A percentile compares a stretch with the other conserved stretches of the same genome.
phyloP scores from a whole-genome alignment of 371 early-diverging fungal species.

The Basidiobolus meristosporus region DNA sequence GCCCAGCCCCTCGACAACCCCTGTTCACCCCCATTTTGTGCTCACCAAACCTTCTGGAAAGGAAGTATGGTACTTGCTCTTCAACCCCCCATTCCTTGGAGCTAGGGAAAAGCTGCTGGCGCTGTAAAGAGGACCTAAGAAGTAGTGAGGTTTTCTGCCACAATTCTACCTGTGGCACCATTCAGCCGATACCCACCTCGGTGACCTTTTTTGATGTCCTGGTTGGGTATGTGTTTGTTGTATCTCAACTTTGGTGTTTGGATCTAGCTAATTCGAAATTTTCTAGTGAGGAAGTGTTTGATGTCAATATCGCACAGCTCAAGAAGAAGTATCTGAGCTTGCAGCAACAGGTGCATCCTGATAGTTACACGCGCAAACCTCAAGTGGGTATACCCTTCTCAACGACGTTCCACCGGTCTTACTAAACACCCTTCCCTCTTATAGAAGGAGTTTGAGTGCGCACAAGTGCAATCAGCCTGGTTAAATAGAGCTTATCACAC shows the following conservation, averaged over 20 bases:
- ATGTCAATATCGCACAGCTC: slow-evolving; percentile 40
- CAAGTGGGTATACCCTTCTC: slow-evolving; percentile 17
- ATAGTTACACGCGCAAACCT: slow-evolving; percentile 47
- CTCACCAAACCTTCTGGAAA: too few relatives aligned
- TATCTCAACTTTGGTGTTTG: background rate
- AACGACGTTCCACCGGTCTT: background rate
- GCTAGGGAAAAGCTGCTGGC: too few relatives aligned
- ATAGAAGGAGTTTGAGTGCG: slow-evolving; percentile 46
- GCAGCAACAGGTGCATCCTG: slow-evolving; percentile 79
- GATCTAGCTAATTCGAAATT: background rate
- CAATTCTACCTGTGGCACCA: background rate
- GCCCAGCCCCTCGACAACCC: too few relatives aligned
- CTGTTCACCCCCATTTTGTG: too few relatives aligned
- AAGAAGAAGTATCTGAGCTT: slow-evolving; percentile 40
- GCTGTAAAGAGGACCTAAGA: too few relatives aligned
- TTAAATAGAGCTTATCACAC: slow-evolving; percentile 76
- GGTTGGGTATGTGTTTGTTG: background rate
- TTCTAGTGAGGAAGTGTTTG: slow-evolving; percentile 28
- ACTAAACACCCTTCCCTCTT: background rate
- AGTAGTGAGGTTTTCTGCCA: background rate
- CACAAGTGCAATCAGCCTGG: slow-evolving; percentile 60
- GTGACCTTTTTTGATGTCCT: background rate
- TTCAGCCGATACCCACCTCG: background rate
- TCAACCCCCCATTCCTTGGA: too few relatives aligned
- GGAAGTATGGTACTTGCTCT: too few relatives aligned